phyloP scores from a whole-genome alignment of 257 asterid species.

The Capsicum chinense region DNA sequence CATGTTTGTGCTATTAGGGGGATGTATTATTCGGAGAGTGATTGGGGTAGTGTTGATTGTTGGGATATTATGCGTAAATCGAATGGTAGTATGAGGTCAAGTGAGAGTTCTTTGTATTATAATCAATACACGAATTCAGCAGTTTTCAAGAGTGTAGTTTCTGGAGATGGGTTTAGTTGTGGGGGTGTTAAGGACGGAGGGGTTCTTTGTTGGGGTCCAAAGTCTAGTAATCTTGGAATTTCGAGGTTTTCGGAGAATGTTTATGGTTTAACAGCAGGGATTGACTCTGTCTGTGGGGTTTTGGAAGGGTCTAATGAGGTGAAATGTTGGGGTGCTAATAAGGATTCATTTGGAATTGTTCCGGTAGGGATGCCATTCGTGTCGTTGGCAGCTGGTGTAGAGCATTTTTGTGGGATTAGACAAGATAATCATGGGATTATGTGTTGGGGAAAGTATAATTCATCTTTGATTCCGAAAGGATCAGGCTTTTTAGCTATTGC shows the following conservation, averaged over 20 bases:
- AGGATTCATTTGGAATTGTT: constrained; percentile 34
- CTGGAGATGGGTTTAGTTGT: constrained; percentile 89
- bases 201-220: constrained; percentile 81
- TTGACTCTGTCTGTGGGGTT: constrained; percentile 70
- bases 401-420: constrained; percentile 87
- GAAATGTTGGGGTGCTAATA: constrained; percentile 76
- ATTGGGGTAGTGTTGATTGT: constrained; percentile 71
- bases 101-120: constrained; percentile 53
- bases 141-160: constrained; percentile 59
- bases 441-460: constrained; percentile 89
- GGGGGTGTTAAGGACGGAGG: constrained; percentile 67
- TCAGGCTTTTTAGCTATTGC: constrained; percentile 87
- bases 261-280: constrained; percentile 57
- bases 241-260: constrained; percentile 44
- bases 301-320: constrained; percentile 57
- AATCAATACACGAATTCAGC: constrained; percentile 46
- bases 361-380: constrained; percentile 67
- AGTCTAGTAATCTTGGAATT: constrained; percentile 50
- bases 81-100: constrained; percentile 42
- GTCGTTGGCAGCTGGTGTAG: constrained; percentile 67
- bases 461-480: constrained; percentile 69
- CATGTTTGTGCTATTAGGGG: constrained; percentile 91
- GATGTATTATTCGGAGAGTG: constrained; percentile 59
- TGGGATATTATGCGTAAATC: constrained; percentile 68
- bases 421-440: constrained; percentile 76